These are phyloP conservation scores for Urochloa ruziziensis DNA, from an alignment of 176 grass and related monocot genomes.

Conservation along the genomic window DNA sequence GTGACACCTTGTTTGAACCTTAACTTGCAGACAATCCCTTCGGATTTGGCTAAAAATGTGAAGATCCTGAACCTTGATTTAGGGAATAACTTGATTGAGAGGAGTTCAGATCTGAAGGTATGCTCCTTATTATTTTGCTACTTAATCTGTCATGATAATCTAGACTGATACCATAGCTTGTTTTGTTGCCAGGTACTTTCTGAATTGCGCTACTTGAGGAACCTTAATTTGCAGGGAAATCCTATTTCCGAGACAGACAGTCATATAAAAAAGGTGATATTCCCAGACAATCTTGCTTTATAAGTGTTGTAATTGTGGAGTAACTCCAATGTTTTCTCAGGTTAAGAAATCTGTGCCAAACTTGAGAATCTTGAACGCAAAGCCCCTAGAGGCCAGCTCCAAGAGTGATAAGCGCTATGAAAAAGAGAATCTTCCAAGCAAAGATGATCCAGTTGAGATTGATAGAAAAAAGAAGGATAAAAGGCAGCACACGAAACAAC, in stretches of 20 bases:
- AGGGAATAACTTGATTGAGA: constrained; percentile 85
- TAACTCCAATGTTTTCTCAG: constrained; percentile 36
- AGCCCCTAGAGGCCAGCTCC: constrained; percentile 54
- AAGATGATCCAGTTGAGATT: constrained; percentile 22
- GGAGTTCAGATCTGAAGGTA: constrained; percentile 76
- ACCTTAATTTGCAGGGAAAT: constrained; percentile 90
- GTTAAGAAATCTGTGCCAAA: constrained; percentile 65
- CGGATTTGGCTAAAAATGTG: constrained; percentile 63
- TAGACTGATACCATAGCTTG: constrained; percentile 12
- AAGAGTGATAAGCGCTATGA: constrained; percentile 33
- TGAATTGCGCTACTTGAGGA: constrained; percentile 70
- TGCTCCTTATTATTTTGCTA: constrained; percentile 27
- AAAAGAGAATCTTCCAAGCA: constrained; percentile 28
- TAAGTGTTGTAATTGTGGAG: neutral
- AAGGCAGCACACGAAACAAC: constrained; percentile 38
- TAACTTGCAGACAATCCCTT: constrained; percentile 62
- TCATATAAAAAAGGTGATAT: constrained; percentile 63
- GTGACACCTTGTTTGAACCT: constrained; percentile 11
- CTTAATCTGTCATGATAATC: constrained; percentile 16
- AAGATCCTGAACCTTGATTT: constrained; percentile 83
- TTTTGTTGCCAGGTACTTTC: constrained; percentile 68
- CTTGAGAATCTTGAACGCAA: constrained; percentile 78
- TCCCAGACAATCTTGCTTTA: neutral
- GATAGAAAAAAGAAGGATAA: constrained; percentile 32
- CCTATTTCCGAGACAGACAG: constrained; percentile 74